Evolutionary conservation across 768 basidiomycete genomes (phyloP).

Genomic region (Rhizopogon vesiculosus): DNA sequence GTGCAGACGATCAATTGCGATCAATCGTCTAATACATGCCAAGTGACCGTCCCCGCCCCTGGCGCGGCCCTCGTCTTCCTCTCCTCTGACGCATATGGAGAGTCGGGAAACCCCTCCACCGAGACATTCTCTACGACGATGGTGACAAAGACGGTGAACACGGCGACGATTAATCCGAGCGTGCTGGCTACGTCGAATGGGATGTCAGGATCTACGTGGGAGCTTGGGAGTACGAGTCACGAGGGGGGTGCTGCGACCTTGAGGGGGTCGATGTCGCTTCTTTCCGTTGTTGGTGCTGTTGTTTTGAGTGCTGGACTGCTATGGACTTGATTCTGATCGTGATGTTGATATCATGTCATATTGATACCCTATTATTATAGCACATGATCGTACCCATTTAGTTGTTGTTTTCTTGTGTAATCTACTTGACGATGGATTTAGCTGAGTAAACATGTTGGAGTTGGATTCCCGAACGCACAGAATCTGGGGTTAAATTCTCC

Average conservation of each 20-base stretch:
- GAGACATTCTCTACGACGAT: slow-evolving; percentile 28
- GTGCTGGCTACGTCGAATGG: slow-evolving; percentile 38
- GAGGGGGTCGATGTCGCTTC: neutral
- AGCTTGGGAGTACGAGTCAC: slow-evolving; percentile 21
- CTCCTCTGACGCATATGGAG: neutral
- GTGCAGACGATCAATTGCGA: slow-evolving; percentile 18
- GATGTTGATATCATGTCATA: neutral
- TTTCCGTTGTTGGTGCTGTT: neutral
- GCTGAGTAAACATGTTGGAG: no score
- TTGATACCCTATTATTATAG: neutral
- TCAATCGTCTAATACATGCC: slow-evolving; percentile 13
- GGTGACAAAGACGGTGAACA: slow-evolving; percentile 21
- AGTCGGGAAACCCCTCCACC: slow-evolving; percentile 8
- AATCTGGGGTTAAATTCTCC: no score
- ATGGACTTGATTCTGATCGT: neutral
- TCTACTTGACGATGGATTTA: no score
- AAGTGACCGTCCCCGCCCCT: slow-evolving; percentile 23
- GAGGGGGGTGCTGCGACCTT: neutral
- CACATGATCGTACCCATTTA: no score
- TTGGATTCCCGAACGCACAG: no score
- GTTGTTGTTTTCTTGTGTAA: no score
- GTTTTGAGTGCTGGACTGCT: neutral
- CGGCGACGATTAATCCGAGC: slow-evolving; percentile 29
- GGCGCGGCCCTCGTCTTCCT: slow-evolving; percentile 25
- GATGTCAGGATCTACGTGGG: slow-evolving; percentile 17